phyloP scores from a whole-genome alignment of 805 yeast species.

The Komagataella populi region DNA sequence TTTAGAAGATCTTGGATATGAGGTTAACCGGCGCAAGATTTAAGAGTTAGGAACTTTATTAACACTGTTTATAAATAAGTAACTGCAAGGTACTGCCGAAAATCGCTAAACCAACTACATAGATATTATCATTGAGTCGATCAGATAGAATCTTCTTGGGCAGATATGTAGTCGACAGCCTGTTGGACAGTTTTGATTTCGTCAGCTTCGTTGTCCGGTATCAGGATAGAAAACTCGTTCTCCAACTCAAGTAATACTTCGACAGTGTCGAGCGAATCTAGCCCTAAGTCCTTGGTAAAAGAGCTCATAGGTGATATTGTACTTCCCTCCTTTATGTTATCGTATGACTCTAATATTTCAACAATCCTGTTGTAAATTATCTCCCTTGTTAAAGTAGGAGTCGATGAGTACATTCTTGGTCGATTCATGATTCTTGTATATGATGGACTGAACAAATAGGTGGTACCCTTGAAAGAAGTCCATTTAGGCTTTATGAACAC shows the following conservation, averaged over 20 bases:
- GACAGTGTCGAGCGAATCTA: constrained; percentile 60
- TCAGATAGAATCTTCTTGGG: constrained; percentile 37
- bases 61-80: neutral
- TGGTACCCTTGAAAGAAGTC: neutral
- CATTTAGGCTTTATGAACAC: neutral
- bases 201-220: constrained; percentile 87
- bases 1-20: constrained; percentile 27
- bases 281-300: constrained; percentile 51
- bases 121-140: neutral
- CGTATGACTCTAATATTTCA: constrained; percentile 53
- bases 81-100: neutral
- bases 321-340: constrained; percentile 29
- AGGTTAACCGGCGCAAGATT: constrained; percentile 13
- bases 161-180: constrained; percentile 75
- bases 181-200: constrained; percentile 88
- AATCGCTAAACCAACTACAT: neutral
- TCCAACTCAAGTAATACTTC: constrained; percentile 66
- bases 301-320: constrained; percentile 27
- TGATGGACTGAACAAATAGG: neutral
- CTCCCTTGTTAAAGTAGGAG: constrained; percentile 51
- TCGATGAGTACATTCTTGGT: constrained; percentile 34
- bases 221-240: constrained; percentile 64
- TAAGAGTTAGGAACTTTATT: neutral
- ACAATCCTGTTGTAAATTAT: constrained; percentile 45
- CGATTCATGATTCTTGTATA: neutral